These are phyloP conservation scores for Tetratostichococcus sp. DNA, from an alignment of 139 green algal genomes.

Conservation along the genomic window DNA sequence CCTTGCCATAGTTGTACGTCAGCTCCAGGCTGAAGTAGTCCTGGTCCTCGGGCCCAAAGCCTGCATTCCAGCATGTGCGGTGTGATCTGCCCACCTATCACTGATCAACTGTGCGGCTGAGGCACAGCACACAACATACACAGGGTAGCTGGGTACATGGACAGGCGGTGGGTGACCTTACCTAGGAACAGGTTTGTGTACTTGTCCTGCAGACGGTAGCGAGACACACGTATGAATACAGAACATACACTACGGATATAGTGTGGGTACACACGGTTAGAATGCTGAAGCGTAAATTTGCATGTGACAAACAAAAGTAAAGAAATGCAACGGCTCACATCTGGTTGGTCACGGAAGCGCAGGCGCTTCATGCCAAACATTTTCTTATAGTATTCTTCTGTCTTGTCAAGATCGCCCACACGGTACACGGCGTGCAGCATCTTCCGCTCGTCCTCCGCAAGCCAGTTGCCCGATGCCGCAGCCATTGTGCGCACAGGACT, in stretches of 20 bases:
- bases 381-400: conserved; percentile 65
- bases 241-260: neutral
- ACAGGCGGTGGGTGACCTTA: too few relatives aligned
- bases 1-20: conserved; percentile 14
- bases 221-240: too few relatives aligned
- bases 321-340: conserved; percentile 23
- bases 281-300: neutral
- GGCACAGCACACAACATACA: too few relatives aligned
- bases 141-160: too few relatives aligned
- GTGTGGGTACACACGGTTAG: neutral
- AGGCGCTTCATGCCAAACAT: conserved; percentile 77
- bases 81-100: too few relatives aligned
- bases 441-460: conserved; percentile 54
- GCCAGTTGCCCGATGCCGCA: conserved; percentile 7
- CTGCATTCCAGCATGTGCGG: too few relatives aligned
- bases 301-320: too few relatives aligned
- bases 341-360: conserved; percentile 71
- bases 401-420: conserved; percentile 58
- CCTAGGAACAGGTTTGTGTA: conserved; percentile 76
- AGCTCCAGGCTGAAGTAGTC: conserved; percentile 65
- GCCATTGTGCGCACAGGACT: neutral
- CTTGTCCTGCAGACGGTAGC: conserved; percentile 66
- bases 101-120: too few relatives aligned
- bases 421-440: conserved; percentile 84
- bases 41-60: conserved; percentile 53